Percentiles rank a stretch among this genome's conserved stretches.
Evolutionary conservation across 176 grass and related monocot genomes (phyloP).

Genomic region (Triticum monococcum): DNA sequence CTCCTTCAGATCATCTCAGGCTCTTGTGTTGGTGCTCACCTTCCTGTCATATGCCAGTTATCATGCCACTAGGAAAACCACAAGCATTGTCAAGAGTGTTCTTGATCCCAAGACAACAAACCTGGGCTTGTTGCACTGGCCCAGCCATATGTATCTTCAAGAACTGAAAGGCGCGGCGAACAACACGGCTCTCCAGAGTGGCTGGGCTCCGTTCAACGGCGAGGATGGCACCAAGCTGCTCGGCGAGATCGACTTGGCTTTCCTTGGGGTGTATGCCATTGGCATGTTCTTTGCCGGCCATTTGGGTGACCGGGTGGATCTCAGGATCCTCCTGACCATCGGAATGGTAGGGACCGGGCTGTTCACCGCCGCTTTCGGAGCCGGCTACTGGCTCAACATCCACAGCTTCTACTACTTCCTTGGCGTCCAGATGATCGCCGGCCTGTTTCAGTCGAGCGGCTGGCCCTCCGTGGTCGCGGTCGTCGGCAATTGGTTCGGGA

Average conservation of each 20-base stretch:
- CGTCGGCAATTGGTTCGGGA: constrained; percentile 79
- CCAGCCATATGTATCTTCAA: constrained; percentile 56
- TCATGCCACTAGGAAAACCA: constrained; percentile 82
- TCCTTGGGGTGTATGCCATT: constrained; percentile 69
- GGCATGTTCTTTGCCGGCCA: constrained; percentile 91
- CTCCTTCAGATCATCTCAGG: constrained; percentile 70
- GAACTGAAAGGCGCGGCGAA: constrained; percentile 14
- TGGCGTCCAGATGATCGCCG: constrained; percentile 66
- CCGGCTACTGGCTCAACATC: constrained; percentile 73
- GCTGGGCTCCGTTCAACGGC: constrained; percentile 76
- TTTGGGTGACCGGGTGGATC: constrained; percentile 65
- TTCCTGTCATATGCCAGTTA: constrained; percentile 80
- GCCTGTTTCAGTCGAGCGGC: constrained; percentile 69
- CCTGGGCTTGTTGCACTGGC: constrained; percentile 44
- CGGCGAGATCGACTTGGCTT: constrained; percentile 74
- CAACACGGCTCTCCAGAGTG: constrained; percentile 14
- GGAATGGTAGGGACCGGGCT: constrained; percentile 75
- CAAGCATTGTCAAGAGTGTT: constrained; percentile 84
- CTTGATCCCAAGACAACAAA: constrained; percentile 73
- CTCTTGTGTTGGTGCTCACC: constrained; percentile 56
- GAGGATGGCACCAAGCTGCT: constrained; percentile 60
- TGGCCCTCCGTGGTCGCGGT: constrained; percentile 85
- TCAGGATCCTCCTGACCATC: constrained; percentile 65
- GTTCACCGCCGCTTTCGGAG: constrained; percentile 69
- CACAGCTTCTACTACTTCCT: constrained; percentile 82